Conservation (phyloP, 148 eudicot genomes). For the Amaranthus hypochondriacus region DNA sequence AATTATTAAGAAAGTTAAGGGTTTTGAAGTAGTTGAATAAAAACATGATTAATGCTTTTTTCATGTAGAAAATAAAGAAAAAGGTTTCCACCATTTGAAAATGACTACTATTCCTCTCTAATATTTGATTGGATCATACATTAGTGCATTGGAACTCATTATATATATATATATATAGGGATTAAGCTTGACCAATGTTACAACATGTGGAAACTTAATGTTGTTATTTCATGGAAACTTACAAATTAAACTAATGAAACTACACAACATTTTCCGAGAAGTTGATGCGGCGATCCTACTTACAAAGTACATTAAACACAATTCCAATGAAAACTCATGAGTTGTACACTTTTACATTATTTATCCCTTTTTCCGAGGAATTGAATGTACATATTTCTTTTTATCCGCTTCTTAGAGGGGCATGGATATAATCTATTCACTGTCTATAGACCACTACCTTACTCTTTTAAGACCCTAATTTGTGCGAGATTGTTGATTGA, state of each 20-base stretch:
- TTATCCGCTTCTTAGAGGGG: no score
- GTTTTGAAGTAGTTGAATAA: not conserved
- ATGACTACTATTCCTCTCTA: not conserved
- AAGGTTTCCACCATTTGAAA: slow-evolving; percentile 2
- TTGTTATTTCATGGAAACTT: not conserved
- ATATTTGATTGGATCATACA: no score
- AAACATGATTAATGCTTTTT: not conserved
- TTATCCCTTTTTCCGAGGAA: no score
- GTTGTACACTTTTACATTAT: no score
- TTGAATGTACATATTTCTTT: no score
- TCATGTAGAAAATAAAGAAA: not conserved
- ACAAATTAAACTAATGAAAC: not conserved
- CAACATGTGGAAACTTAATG: no score
- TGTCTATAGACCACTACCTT: no score
- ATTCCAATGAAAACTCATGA: no score
- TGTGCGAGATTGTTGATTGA: no score
- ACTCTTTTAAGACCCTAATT: no score
- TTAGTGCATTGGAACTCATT: not conserved
- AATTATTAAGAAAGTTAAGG: not conserved
- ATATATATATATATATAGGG: not conserved
- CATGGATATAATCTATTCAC: no score
- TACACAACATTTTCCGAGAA: not conserved
- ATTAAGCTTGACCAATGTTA: no score
- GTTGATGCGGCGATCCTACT: not conserved
- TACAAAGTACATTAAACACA: not conserved